A percentile compares a stretch with the other conserved stretches of the same genome.
These are phyloP conservation scores for Verticillium dahliae DNA, from an alignment of 2,329 filamentous ascomycete genomes.

Conservation along the genomic window DNA sequence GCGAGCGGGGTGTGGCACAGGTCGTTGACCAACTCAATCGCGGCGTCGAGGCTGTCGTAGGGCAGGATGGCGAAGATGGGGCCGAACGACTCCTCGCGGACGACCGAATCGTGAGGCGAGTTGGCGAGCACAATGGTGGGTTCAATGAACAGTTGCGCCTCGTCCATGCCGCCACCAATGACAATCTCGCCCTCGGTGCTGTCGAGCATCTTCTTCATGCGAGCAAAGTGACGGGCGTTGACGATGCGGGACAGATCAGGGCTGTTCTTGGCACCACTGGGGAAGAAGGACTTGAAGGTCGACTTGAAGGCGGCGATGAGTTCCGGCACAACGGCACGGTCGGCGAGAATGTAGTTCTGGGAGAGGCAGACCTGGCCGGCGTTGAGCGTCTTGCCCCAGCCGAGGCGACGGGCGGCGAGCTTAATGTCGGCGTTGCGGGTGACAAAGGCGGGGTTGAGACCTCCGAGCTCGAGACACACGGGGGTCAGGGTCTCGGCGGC, in stretches of 20 bases:
- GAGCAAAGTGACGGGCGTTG: constrained; percentile 71
- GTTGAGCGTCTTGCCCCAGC: constrained; percentile 85
- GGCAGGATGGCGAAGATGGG: constrained; percentile 83
- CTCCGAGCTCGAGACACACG: constrained; percentile 82
- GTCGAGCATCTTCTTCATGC: constrained; percentile 90
- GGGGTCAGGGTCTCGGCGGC: constrained; percentile 86
- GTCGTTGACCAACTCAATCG: constrained; percentile 72
- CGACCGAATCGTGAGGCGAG: constrained; percentile 60
- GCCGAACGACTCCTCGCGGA: constrained; percentile 89
- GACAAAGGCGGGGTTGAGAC: constrained; percentile 85
- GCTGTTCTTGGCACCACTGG: constrained; percentile 70
- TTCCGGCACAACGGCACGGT: constrained; percentile 62
- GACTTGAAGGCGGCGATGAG: constrained; percentile 71
- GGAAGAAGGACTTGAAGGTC: constrained; percentile 72
- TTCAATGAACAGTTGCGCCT: constrained; percentile 75
- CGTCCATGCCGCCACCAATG: constrained; percentile 78
- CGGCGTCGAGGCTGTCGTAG: constrained; percentile 74
- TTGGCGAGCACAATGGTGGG: constrained; percentile 87
- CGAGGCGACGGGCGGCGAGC: constrained; percentile 73
- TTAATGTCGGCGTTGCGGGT: constrained; percentile 75
- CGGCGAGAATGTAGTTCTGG: constrained; percentile 86
- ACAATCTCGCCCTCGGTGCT: constrained; percentile 76
- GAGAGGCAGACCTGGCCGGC: constrained; percentile 88
- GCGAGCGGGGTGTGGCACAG: constrained; percentile 79
- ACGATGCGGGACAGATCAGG: constrained; percentile 75